A percentile compares a stretch with the other conserved stretches of the same genome.
Evolutionary conservation across 352 stramenopile genomes (phyloP).

Genomic region (Pythium phragmiticola): DNA sequence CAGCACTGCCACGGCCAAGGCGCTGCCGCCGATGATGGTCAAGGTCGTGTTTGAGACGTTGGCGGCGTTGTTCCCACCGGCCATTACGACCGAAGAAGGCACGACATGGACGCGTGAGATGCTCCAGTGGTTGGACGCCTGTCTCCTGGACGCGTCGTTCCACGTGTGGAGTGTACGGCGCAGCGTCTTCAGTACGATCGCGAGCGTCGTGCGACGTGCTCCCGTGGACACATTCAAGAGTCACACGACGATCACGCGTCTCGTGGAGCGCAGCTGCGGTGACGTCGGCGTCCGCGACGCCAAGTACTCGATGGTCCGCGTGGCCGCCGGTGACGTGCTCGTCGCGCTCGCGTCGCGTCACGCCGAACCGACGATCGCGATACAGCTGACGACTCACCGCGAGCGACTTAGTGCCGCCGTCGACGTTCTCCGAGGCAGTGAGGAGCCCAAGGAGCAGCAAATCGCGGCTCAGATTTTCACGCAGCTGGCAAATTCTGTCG

Average conservation of each 20-base stretch:
- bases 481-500: slow-evolving; percentile 27
- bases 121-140: slow-evolving; percentile 53
- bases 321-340: slow-evolving; percentile 53
- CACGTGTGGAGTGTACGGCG: slow-evolving; percentile 71
- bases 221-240: slow-evolving; percentile 26
- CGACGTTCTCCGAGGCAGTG: slow-evolving; percentile 43
- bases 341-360: slow-evolving; percentile 41
- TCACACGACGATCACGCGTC: slow-evolving; percentile 29
- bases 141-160: slow-evolving; percentile 34
- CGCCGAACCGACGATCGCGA: slow-evolving; percentile 33
- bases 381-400: slow-evolving; percentile 48
- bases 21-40: slow-evolving; percentile 57
- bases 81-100: slow-evolving; percentile 5
- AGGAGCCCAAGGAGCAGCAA: slow-evolving; percentile 66
- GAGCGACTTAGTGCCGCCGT: slow-evolving; percentile 45
- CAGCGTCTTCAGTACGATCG: slow-evolving; percentile 46
- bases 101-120: slow-evolving; percentile 22
- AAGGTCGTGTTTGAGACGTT: slow-evolving; percentile 78
- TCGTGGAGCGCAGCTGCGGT: slow-evolving; percentile 50
- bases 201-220: slow-evolving; percentile 35
- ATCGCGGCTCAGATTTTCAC: slow-evolving; percentile 49
- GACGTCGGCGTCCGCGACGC: slow-evolving; percentile 55
- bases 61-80: slow-evolving; percentile 25
- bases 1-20: not conserved
- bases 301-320: slow-evolving; percentile 74